Evolutionary conservation across 768 basidiomycete genomes (phyloP), one percentile per base, ranked within the genome.

Genomic region (Pleurotus sapidus): DNA sequence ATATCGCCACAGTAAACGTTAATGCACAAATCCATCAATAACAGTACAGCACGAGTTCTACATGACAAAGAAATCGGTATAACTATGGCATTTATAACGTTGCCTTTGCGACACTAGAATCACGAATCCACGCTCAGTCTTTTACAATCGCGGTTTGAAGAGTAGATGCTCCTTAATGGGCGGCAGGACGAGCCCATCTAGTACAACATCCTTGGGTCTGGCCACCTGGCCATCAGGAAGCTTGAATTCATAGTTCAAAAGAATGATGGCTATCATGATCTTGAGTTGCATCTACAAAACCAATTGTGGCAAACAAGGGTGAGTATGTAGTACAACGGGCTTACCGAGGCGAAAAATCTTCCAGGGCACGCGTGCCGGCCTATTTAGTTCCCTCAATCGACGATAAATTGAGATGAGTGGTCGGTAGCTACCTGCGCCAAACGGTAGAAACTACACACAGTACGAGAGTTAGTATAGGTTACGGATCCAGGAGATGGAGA

Each of bases 141-240:
- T 11, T 48, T 5, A 15, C 9, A 18, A 30, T 57, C 67, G 65
- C 39, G 55, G 64, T n/a, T 57, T 67, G 55, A 74, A 73, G 17
- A 73, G 57, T 25, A 76, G 51, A 27, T 67, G 63, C 1, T 67
- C 71, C 55, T 72, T 72, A 2, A 65, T 58, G 57, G 72, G 65
- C 25, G 72, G 73, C 25, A 74, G 62, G 30, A 74, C 68, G 37
- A 67, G 69, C 17, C 69, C 70, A 50, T 75, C 73, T 60, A 75
- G 72, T 2, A 64, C 54, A 5, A 68, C 34, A 56, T 73, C 73
- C 49, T 64, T 58, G 12, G 72, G 71, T 25, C 72, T 64, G 25
- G 60, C 27, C 15, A 50, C 62, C 27, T 68, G 55, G 17, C 67
- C 49, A 24, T 30, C 27, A 11, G 49, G 49, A 7, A 50, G 15